Evolutionary conservation across 257 asterid genomes (phyloP).

Genomic region (Vinca minor): DNA sequence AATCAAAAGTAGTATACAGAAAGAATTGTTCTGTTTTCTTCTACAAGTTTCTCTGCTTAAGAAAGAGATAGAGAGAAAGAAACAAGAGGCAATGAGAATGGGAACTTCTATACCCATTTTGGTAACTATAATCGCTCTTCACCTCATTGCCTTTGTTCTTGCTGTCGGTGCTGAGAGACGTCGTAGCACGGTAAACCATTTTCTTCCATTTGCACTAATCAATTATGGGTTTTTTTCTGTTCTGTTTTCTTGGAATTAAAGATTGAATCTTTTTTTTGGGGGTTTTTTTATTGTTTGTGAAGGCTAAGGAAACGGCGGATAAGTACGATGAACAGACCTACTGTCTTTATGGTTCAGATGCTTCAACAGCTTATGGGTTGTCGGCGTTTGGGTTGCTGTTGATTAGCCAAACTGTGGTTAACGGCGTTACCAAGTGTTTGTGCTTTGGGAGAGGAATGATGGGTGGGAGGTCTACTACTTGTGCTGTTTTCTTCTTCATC

Average conservation of each 20-base stretch:
- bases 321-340: slow-evolving; percentile 78
- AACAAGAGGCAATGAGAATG: slow-evolving; percentile 26
- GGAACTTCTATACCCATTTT: slow-evolving; percentile 65
- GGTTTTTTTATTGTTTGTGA: slow-evolving; percentile 6
- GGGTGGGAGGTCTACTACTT: slow-evolving; percentile 48
- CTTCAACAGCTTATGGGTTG: slow-evolving; percentile 86
- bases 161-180: slow-evolving; percentile 98
- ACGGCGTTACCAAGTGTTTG: slow-evolving; percentile 83
- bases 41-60: background rate
- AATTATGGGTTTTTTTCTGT: background rate
- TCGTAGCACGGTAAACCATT: slow-evolving; percentile 78
- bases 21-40: background rate
- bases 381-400: slow-evolving; percentile 84
- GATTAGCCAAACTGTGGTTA: slow-evolving; percentile 62
- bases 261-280: too few species aligned
- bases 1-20: background rate
- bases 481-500: slow-evolving; percentile 64
- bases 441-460: slow-evolving; percentile 81
- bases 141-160: slow-evolving; percentile 82
- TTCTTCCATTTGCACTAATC: background rate
- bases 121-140: slow-evolving; percentile 50
- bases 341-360: slow-evolving; percentile 74
- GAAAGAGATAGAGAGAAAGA: background rate
- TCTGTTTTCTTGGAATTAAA: too few species aligned
- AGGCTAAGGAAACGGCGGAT: slow-evolving; percentile 81